Percentiles rank a stretch among this genome's conserved stretches.
Conservation (phyloP, 345 rosid species). For the Sapria himalayana region DNA sequence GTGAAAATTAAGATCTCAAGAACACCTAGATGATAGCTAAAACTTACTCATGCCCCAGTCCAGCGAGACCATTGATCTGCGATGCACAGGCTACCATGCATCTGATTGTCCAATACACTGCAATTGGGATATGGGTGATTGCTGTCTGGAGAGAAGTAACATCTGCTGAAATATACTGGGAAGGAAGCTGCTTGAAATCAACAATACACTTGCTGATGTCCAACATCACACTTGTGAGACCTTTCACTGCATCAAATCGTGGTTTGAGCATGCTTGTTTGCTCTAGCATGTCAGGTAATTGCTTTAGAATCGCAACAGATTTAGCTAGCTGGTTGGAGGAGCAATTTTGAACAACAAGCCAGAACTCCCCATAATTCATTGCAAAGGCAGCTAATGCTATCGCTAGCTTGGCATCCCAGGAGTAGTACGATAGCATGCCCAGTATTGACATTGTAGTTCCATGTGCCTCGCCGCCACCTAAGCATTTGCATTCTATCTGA, state of each 20-base stretch:
- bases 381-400: constrained; percentile 64
- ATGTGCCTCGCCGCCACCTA: constrained; percentile 41
- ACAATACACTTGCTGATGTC: constrained; percentile 38
- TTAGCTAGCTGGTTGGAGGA: constrained; percentile 55
- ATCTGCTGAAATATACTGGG: constrained; percentile 27
- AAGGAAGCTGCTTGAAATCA: constrained; percentile 37
- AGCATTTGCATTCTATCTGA: constrained; percentile 45
- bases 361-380: constrained; percentile 59
- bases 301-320: constrained; percentile 59
- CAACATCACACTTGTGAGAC: constrained; percentile 38
- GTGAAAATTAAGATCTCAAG: not conserved
- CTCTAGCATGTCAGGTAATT: constrained; percentile 38
- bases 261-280: constrained; percentile 22
- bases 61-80: constrained; percentile 34
- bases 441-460: constrained; percentile 33
- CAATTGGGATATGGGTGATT: constrained; percentile 29
- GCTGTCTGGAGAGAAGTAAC: constrained; percentile 18
- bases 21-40: not conserved
- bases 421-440: constrained; percentile 24
- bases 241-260: constrained; percentile 28
- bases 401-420: constrained; percentile 71
- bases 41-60: constrained; percentile 40
- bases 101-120: constrained; percentile 73
- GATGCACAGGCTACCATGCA: constrained; percentile 41
- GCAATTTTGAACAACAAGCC: constrained; percentile 52